These are phyloP conservation scores for Wickerhamomyces ciferrii DNA, from an alignment of 805 yeast genomes.

Conservation along the genomic window DNA sequence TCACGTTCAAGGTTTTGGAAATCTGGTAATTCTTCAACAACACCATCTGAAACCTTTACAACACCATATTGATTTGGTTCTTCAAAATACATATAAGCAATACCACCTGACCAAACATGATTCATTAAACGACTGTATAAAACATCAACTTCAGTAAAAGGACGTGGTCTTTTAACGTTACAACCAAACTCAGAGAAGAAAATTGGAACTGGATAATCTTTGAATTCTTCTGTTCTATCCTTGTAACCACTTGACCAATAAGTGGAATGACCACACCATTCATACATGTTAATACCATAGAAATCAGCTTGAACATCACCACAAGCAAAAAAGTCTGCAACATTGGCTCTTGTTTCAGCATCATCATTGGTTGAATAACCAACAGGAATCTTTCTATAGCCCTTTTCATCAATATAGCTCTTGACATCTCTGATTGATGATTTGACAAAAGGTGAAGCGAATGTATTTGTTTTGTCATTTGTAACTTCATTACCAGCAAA, in stretches of 20 bases:
- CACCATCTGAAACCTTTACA: constrained; percentile 40
- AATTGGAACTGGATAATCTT: constrained; percentile 62
- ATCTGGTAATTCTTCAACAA: constrained; percentile 53
- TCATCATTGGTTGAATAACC: constrained; percentile 95
- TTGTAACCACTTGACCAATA: constrained; percentile 62
- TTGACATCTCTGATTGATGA: constrained; percentile 93
- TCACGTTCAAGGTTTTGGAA: constrained; percentile 51
- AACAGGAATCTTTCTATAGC: constrained; percentile 79
- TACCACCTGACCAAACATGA: constrained; percentile 81
- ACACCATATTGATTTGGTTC: constrained; percentile 74
- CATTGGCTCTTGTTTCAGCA: constrained; percentile 64
- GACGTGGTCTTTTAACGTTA: constrained; percentile 60
- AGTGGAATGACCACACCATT: constrained; percentile 75
- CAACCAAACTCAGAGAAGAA: constrained; percentile 85
- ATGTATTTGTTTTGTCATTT: constrained; percentile 76
- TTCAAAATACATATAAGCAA: constrained; percentile 79
- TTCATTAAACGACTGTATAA: constrained; percentile 66
- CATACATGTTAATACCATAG: constrained; percentile 83
- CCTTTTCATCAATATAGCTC: constrained; percentile 58
- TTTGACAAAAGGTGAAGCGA: constrained; percentile 90
- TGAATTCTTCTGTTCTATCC: constrained; percentile 56
- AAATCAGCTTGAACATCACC: constrained; percentile 66
- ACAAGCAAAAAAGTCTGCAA: constrained; percentile 86
- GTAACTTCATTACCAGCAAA: constrained; percentile 98
- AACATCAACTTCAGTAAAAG: constrained; percentile 65